These are phyloP conservation scores for Ormosia semicastrata DNA, from an alignment of 306 rosid species.

Conservation along the genomic window DNA sequence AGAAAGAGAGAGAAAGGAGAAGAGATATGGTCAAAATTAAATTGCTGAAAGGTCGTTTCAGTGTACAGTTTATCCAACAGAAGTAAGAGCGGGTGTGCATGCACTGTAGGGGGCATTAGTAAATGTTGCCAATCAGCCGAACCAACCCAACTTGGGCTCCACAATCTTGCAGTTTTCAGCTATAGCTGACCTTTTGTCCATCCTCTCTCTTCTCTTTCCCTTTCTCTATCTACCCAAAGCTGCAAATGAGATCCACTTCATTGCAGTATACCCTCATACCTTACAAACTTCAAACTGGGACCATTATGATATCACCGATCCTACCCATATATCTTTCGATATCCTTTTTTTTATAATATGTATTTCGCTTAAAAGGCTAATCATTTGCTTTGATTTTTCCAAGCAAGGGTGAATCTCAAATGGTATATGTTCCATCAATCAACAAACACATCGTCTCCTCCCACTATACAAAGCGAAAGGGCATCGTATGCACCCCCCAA, in stretches of 20 bases:
- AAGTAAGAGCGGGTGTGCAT: conserved; percentile 17
- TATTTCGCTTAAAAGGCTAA: conserved; percentile 42
- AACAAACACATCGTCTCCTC: conserved; percentile 39
- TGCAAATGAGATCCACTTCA: conserved; percentile 53
- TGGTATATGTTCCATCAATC: conserved; percentile 72
- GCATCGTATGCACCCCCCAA: conserved; percentile 43
- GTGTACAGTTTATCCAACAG: conserved; percentile 56
- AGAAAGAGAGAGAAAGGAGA: neutral
- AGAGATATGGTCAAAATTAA: conserved; percentile 36
- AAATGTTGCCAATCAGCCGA: conserved; percentile 45
- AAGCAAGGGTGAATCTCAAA: conserved; percentile 52
- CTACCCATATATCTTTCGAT: conserved; percentile 20
- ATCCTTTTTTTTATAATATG: neutral
- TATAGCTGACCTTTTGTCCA: conserved; percentile 31
- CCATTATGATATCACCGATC: conserved; percentile 42
- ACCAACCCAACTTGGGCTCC: conserved; percentile 52
- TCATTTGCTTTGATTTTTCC: conserved; percentile 73
- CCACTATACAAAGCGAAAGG: conserved; percentile 63
- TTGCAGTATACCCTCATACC: neutral
- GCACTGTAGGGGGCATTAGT: conserved; percentile 46
- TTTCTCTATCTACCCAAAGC: conserved; percentile 28
- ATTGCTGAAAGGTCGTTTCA: conserved; percentile 65
- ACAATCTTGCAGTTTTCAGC: conserved; percentile 39
- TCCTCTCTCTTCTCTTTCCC: conserved; percentile 1
- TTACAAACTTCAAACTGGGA: conserved; percentile 28